phyloP scores from a whole-genome alignment of 495 filamentous ascomycete genomes.

The Penicillium dipodomyicola region DNA sequence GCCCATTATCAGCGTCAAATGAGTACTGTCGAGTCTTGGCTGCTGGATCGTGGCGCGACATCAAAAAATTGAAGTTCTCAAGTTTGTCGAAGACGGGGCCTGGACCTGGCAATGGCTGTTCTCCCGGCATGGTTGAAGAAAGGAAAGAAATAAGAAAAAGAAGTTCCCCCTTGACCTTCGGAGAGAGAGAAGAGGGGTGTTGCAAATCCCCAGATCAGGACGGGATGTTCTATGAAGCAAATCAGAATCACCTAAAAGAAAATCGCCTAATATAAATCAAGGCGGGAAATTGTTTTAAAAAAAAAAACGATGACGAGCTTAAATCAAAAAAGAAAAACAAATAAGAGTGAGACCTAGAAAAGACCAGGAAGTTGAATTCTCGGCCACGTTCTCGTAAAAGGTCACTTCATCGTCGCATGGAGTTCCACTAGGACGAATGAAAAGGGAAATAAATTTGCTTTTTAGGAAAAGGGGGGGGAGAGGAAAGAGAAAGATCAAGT shows the following conservation, averaged over 20 bases:
- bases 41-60: constrained; percentile 40
- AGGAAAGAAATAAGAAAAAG: constrained; percentile 9
- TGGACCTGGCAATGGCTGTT: constrained; percentile 33
- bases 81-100: constrained; percentile 35
- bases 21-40: constrained; percentile 44
- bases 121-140: constrained; percentile 36
- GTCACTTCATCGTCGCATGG: constrained; percentile 4
- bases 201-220: constrained; percentile 29
- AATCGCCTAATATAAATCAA: neutral
- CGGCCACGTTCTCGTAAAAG: constrained; percentile 7
- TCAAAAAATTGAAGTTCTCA: constrained; percentile 46
- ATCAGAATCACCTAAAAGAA: constrained; percentile 14
- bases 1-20: constrained; percentile 42
- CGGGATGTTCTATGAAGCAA: constrained; percentile 5
- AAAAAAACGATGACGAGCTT: too few relatives aligned
- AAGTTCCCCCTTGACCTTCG: constrained; percentile 12
- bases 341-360: neutral
- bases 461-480: constrained; percentile 7
- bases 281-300: neutral
- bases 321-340: constrained; percentile 7
- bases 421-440: constrained; percentile 12
- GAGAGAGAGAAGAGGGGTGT: constrained; percentile 6
- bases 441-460: constrained; percentile 7
- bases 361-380: constrained; percentile 7
- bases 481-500: neutral